Base-by-base conservation (phyloP, 208 protist genomes). In the Trypanosomatidae sp. region DNA sequence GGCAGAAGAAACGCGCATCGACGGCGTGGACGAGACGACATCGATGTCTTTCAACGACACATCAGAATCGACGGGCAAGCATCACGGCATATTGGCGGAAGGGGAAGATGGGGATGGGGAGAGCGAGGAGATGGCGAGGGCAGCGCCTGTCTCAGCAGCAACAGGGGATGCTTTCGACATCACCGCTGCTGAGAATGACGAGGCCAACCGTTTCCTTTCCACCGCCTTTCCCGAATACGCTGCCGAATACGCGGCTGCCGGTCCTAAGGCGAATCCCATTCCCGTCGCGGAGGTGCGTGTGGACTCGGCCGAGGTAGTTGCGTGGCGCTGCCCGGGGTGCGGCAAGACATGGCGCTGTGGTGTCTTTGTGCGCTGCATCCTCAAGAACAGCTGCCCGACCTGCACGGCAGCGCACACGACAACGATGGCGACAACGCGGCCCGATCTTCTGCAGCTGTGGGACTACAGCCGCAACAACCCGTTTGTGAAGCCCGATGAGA, bases 351-450 rank as follows among this genome's bases (percentile, higher is more conserved):
- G 91, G 89, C 76, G 70, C n/a, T 85, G 84, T 52, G 87, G 77
- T 10, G 77, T 94, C 2, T 93, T 96, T 72, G 78, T 93, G 60
- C 91, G 91, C 9, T 91, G 83, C 53, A 79, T 86, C 13, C 73
- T 93, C 33, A 88, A 89, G 55, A 91, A 80, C 46, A 77, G 72
- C 44, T 96, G 91, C 79, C 91, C 89, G 25, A 36, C 47, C 17
- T 96, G 91, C 71, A 59, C 78, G 28, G 76, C 76, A 19, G 52
- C 30, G 58, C 69, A 68, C 25, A 75, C 84, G 43, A 66, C 76
- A 12, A 75, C 76, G 19, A 49, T 96, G 53, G 79, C 72, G 25
- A 47, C 39, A n/a, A 55, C 39, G 67, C 65, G 80, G 19, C 87
- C 87, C 1, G 82, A 90, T 17, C 74, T 95, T 13, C 78, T 91